Conservation (phyloP, 2,329 filamentous ascomycete genomes). For the Colletotrichum sp. region DNA sequence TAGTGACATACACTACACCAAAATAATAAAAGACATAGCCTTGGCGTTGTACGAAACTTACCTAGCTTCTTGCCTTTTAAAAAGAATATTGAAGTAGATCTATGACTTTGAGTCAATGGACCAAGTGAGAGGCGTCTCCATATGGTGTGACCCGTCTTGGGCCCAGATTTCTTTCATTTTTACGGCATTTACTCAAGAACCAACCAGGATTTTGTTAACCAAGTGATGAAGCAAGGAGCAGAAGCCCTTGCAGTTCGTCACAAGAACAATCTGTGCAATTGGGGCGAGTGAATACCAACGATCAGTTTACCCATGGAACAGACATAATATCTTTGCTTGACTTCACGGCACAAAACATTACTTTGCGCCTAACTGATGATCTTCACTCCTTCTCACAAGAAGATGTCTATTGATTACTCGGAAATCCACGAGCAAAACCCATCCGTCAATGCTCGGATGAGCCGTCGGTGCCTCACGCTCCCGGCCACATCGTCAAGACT, state of each 20-base stretch:
- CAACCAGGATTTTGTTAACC: background rate
- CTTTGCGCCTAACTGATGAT: fast-evolving
- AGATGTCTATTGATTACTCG: fast-evolving
- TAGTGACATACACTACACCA: background rate
- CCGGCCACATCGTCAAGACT: too few species aligned
- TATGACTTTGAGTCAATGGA: background rate
- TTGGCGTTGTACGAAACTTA: background rate
- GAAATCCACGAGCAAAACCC: background rate
- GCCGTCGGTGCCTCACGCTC: too few species aligned
- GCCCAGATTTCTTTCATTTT: background rate
- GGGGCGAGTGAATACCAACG: background rate
- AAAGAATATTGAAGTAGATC: background rate
- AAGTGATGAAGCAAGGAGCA: background rate
- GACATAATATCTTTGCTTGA: background rate
- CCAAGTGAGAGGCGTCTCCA: background rate
- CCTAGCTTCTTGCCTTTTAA: background rate
- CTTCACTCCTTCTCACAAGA: background rate
- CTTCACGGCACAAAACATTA: background rate
- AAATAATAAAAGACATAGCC: background rate
- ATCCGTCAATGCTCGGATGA: background rate
- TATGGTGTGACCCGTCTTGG: background rate
- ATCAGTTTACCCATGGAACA: background rate
- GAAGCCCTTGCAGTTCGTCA: too few species aligned
- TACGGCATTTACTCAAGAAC: too few species aligned
- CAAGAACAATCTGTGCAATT: background rate